Base-by-base conservation (phyloP, 345 rosid genomes). In the Acer yangbiense region DNA sequence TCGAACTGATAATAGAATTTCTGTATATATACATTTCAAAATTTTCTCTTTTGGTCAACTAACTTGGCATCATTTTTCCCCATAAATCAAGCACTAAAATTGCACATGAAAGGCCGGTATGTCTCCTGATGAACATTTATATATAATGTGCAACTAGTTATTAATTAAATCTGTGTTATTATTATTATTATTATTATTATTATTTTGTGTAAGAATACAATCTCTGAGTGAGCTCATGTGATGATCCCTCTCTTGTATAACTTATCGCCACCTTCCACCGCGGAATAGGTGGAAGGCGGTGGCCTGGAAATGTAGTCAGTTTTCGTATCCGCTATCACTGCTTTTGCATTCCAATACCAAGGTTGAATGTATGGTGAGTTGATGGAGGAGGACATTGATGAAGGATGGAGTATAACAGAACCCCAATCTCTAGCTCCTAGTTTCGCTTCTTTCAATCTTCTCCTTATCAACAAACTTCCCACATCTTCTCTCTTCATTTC, bases 361-460 rank as follows among this genome's bases (percentile, higher is more conserved):
- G 97, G 97, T 68, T 79, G 88, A 41, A 91, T 78, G 60, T 86
- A 82, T 2, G 90, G 85, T 18, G 93, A 86, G 74, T 68, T 44
- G 41, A 57, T 72, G 61, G 67, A 73, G 54, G 80, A 46, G 7
- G 88, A 50, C 2, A 43, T 52, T n/a, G 85, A 83, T 21, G 89
- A 80, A 43, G 84, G 83, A 75, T 87, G 81, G 41, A 90, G 81
- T 0, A 85, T 76, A 14, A 90, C 96, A 1, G 97, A 92, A 65
- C 96, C 96, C 97, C 97, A 95, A 69, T 93, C 97, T 65, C 92
- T 78, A n/a, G 78, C 80, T 43, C 97, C 98, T 0, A 79, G 83
- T 78, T 83, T 89, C 23, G 92, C 89, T 85, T 93, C 97, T 39
- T 84, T 91, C 69, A 90, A 35, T 71, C 98, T 82, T 72, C 90